These are phyloP conservation scores for Ophiostoma tasmaniense DNA, from an alignment of 2,329 filamentous ascomycete genomes.

Conservation along the genomic window DNA sequence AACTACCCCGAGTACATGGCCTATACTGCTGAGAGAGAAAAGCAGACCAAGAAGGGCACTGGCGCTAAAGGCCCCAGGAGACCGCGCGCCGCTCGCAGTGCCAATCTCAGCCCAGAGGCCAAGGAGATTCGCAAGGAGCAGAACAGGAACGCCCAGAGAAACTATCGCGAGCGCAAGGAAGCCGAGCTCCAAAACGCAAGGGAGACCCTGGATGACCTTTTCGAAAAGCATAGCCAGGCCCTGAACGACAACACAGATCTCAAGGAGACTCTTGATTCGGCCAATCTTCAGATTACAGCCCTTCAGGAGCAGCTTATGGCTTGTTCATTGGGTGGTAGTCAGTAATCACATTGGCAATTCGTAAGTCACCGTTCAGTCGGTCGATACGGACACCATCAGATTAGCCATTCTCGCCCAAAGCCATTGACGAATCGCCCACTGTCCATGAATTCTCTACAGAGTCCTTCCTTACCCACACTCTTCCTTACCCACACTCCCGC, in stretches of 20 bases:
- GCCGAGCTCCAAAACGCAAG: not conserved
- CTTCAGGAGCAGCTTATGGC: too few species aligned
- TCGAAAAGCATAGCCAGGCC: not conserved
- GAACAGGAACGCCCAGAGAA: not conserved
- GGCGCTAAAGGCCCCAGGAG: not conserved
- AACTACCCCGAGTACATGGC: not conserved
- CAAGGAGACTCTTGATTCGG: not conserved
- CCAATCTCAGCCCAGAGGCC: not conserved
- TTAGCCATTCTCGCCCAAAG: too few species aligned
- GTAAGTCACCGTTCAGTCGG: too few species aligned
- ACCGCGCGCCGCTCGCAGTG: not conserved
- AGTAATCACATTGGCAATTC: too few species aligned
- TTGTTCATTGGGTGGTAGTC: too few species aligned
- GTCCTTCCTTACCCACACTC: too few species aligned
- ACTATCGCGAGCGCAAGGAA: not conserved
- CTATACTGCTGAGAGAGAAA: not conserved
- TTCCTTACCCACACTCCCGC: too few species aligned
- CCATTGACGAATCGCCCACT: too few species aligned
- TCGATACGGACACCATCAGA: too few species aligned
- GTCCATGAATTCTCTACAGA: too few species aligned
- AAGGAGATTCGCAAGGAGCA: not conserved
- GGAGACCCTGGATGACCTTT: not conserved
- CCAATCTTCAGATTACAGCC: too few species aligned
- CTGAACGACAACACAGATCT: not conserved
- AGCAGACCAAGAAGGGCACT: not conserved